Base-by-base conservation (phyloP, 1,284 basidiomycete genomes). In the Tylopilus sp. region DNA sequence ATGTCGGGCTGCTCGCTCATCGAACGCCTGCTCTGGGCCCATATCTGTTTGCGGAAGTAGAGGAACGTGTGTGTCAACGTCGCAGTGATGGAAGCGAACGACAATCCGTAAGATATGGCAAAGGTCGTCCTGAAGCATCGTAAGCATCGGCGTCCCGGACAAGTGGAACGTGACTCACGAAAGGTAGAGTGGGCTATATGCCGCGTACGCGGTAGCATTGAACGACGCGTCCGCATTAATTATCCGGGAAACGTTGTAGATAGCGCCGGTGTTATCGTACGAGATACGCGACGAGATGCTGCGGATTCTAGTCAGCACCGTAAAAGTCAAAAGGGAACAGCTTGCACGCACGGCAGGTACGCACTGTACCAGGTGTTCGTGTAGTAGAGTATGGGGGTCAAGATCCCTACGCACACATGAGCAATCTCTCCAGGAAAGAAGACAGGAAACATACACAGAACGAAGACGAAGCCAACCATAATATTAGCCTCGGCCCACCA, bases 401-500 rank as follows among this genome's bases (percentile, higher is more conserved):
- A 55, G 55, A 93, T 64, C 89, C 61, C 60, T 61, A 16, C 13
- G 15, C 1, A 4, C 9, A 21, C 34, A 23, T 64, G 2, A 52
- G 21, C 26, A 38, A 37, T 18, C 8, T 2, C 7, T 13, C 3
- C 10, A 4, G 21, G 3, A 13, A 12, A 13, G 7, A 25, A 35
- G 10, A 6, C n/a, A 9, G 18, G 12, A 29, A 16, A 44, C 60
- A 1, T 28, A 64, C 84, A 88, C 64, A 82, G 84, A 68, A 88
- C 81, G 57, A 90, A 70, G 6, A 90, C 69, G 60, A 96, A 96
- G 1, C 90, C 91, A 37, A 71, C 74, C 9, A 84, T 77, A 37
- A 94, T 77, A 66, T 97, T 97, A 36, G 86, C 89, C 61, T 84
- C 81, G 1, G 82, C 83, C 85, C 85, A 86, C 84, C 82, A 85